These are phyloP conservation scores for Chrysanthemum makinoi DNA, from an alignment of 129 eudicot species.

Conservation along the genomic window DNA sequence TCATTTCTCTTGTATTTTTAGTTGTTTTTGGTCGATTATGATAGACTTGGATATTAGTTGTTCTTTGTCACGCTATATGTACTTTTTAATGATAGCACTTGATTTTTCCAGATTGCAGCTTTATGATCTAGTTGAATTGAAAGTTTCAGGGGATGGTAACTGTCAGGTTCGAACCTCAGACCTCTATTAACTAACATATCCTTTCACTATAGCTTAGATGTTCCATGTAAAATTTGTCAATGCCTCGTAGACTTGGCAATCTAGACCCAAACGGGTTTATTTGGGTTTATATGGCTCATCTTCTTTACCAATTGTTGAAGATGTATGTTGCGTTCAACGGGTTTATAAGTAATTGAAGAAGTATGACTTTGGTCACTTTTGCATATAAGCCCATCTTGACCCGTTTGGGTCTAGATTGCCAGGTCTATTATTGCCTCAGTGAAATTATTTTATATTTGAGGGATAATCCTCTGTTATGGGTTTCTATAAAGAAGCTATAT, in stretches of 20 bases:
- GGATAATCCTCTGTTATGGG: no score
- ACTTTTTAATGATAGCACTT: not conserved
- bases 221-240: slow-evolving; percentile 1
- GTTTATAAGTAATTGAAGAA: no score
- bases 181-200: not conserved
- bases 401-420: no score
- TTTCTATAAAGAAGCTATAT: no score
- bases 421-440: no score
- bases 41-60: not conserved
- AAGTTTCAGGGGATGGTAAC: slow-evolving; percentile 86
- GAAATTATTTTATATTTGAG: no score
- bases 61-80: slow-evolving; percentile 2
- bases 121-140: slow-evolving; percentile 75
- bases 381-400: no score
- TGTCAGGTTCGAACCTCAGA: slow-evolving; percentile 63
- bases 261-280: no score
- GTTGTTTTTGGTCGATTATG: slow-evolving; percentile 3
- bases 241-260: not conserved
- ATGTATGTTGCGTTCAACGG: not conserved
- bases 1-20: slow-evolving; percentile 12
- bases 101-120: slow-evolving; percentile 51
- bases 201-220: not conserved
- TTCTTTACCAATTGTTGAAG: no score
- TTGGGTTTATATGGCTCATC: no score
- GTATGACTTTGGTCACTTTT: no score